phyloP scores from a whole-genome alignment of 2,329 filamentous ascomycete genomes.

The Paraphaeosphaeria sporulosa region DNA sequence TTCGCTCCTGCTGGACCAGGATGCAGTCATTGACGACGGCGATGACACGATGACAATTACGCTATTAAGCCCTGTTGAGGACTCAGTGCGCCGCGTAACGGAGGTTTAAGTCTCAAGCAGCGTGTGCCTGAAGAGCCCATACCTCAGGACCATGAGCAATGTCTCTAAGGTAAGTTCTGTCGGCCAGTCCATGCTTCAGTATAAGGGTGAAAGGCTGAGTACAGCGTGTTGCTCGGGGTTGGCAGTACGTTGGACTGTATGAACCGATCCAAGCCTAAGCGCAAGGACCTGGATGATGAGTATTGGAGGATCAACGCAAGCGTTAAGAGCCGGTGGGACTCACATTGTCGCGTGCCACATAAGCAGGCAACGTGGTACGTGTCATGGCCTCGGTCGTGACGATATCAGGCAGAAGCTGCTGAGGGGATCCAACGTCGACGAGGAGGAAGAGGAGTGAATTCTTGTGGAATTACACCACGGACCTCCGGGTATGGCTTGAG shows the following conservation, averaged over 20 bases:
- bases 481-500: too few relatives aligned
- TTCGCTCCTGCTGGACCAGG: conserved; percentile 2
- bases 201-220: background rate
- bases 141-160: conserved; percentile 15
- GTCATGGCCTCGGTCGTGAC: conserved; percentile 12
- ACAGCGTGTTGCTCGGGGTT: too few relatives aligned
- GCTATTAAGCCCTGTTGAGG: conserved; percentile 15
- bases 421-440: background rate
- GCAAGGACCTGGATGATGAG: conserved; percentile 18
- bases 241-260: conserved; percentile 31
- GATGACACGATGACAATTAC: conserved; percentile 21
- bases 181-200: background rate
- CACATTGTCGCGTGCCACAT: conserved; percentile 11
- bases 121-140: conserved; percentile 17
- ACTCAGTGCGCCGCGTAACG: conserved; percentile 20
- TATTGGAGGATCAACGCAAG: conserved; percentile 26
- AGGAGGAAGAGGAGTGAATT: background rate
- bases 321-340: conserved; percentile 32
- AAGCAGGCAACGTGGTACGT: conserved; percentile 14
- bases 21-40: conserved; percentile 16
- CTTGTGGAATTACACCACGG: background rate
- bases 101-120: conserved; percentile 17
- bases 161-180: background rate
- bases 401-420: conserved; percentile 13
- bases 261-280: conserved; percentile 21